Evolutionary conservation across 495 filamentous ascomycete species (phyloP), one percentile per base, ranked within the genome.

Genomic region (Penicillium pancosmium): DNA sequence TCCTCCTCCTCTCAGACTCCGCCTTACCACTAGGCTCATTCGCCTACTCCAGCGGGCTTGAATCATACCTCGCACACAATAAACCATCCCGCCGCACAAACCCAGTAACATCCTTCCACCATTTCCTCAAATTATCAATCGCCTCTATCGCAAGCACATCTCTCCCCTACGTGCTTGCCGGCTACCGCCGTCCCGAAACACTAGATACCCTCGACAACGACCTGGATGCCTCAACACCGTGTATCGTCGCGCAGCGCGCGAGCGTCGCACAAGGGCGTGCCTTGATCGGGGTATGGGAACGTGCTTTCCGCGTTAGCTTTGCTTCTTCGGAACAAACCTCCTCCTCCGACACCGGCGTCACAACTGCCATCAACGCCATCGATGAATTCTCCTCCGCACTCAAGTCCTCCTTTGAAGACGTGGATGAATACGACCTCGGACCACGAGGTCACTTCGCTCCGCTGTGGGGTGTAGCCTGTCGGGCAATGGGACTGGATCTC

Each of bases 1-100:
- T 97, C 59, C 87, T 98, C 51, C 85, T 97, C 12, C 88, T 99
- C 64, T 89, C 94, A 35, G 94, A 99, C 81, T 96, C 94, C 8
- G 94, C 94, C 38, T 87, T 99, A 8, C 94, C 94, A 8, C 80
- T 99, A 0, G 95, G 95, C 66, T 95, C 92, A 41, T 99, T 99
- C 76, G 94, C 94, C 60, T 99, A 96, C 83, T 93, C 89, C 78
- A 89, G 84, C 63, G 93, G 93, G 0, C 84, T 99, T 34, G 94
- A 99, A 71, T 97, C 93, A 51, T 97, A 91, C 73, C 86, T 97
- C 27, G 88, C 91, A 2, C 94, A 98, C 78, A 84, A 87, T 52
- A 79, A 74, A 38, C 76, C 82, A 12, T 38, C 15, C 35, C 64
- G 70, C 15, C 74, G 76, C 36, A 56, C 73, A 55, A 68, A 66